Conservation (phyloP, 108 stramenopile species). For the Mediolabrus comicus region DNA sequence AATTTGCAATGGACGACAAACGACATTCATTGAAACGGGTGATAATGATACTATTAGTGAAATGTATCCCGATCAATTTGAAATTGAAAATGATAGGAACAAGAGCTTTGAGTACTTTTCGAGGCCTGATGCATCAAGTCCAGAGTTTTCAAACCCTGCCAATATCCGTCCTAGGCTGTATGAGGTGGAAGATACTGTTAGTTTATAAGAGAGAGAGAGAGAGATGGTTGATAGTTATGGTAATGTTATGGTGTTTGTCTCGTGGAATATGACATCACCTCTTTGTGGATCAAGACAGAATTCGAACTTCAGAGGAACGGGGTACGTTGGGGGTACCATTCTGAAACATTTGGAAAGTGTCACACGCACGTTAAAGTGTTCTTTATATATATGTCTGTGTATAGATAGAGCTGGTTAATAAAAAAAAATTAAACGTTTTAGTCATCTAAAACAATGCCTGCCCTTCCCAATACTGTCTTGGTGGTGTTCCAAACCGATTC, state of each 20-base stretch:
- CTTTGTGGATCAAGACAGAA: no score
- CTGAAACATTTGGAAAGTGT: no score
- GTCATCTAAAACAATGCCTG: slow-evolving; percentile 16
- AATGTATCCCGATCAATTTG: background rate
- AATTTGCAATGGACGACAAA: background rate
- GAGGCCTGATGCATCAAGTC: background rate
- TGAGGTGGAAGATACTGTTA: background rate
- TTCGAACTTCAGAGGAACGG: no score
- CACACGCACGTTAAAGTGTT: no score
- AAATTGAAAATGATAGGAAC: background rate
- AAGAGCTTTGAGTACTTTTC: background rate
- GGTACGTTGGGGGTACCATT: no score
- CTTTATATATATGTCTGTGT: background rate
- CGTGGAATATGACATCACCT: no score
- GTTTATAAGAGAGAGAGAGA: background rate
- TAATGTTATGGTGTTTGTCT: no score
- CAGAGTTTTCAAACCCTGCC: background rate
- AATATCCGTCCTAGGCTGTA: background rate
- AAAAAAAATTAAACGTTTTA: background rate
- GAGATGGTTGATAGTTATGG: no score
- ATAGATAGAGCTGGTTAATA: no score
- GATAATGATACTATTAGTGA: background rate
- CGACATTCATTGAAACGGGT: background rate
- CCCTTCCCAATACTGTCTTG: slow-evolving; percentile 21
- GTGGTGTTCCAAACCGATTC: slow-evolving; percentile 32